phyloP scores from a whole-genome alignment of 2,329 filamentous ascomycete genomes.

The Myriosclerotinia curreyana region DNA sequence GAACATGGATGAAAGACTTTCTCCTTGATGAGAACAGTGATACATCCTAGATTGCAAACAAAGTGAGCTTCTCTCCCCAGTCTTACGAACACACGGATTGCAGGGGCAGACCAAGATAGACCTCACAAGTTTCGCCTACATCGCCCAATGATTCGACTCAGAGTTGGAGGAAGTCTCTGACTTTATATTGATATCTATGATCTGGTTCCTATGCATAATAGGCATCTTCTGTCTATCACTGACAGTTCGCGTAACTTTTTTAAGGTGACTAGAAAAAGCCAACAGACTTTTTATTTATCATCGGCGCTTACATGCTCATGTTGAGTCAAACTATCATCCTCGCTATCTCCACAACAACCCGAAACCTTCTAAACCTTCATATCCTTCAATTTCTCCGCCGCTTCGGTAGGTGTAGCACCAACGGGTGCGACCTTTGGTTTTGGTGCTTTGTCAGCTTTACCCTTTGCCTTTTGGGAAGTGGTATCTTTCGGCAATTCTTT shows the following conservation, averaged over 20 bases:
- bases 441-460: constrained; percentile 36
- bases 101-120: not conserved
- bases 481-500: constrained; percentile 81
- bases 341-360: not conserved
- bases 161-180: not conserved
- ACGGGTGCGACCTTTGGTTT: constrained; percentile 36
- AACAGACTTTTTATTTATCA: constrained; percentile 1
- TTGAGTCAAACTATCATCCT: too few species aligned
- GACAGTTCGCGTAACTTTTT: constrained; percentile 6
- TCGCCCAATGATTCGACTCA: not conserved
- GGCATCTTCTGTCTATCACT: not conserved
- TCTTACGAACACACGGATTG: not conserved
- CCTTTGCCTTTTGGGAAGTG: constrained; percentile 55
- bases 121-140: not conserved
- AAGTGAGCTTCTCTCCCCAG: too few species aligned
- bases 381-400: constrained; percentile 41
- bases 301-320: constrained; percentile 7
- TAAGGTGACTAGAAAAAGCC: not conserved
- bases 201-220: constrained; percentile 1
- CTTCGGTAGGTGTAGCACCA: constrained; percentile 32
- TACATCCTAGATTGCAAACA: too few species aligned
- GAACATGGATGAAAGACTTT: too few species aligned
- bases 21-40: too few species aligned
- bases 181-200: constrained; percentile 6
- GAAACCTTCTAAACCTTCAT: constrained; percentile 31